Percentiles rank a stretch among this genome's conserved stretches.
These are phyloP conservation scores for Peronosclerospora sorghi DNA, from an alignment of 352 stramenopile genomes.

Conservation along the genomic window DNA sequence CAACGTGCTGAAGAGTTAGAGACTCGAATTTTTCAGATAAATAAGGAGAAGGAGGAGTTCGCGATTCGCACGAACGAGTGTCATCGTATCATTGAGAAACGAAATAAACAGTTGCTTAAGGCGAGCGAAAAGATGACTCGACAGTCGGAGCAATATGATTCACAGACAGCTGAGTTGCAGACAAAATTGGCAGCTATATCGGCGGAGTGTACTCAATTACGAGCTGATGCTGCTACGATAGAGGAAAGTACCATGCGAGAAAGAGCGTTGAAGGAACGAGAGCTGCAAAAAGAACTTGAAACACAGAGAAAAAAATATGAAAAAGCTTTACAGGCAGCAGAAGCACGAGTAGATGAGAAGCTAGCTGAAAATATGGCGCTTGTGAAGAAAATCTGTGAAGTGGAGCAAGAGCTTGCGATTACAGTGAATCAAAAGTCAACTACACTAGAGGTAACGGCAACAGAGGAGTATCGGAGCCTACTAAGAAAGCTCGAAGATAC, in stretches of 20 bases:
- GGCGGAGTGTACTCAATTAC: slow-evolving; percentile 25
- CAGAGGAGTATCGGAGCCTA: slow-evolving; percentile 42
- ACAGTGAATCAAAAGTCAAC: slow-evolving; percentile 11
- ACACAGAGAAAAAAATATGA: slow-evolving; percentile 18
- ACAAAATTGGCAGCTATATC: slow-evolving; percentile 22
- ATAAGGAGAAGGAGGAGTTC: slow-evolving; percentile 49
- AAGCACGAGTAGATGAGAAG: slow-evolving; percentile 10
- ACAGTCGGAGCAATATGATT: slow-evolving; percentile 53
- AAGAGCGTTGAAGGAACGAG: slow-evolving; percentile 25
- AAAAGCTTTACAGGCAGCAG: slow-evolving; percentile 10
- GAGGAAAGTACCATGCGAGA: slow-evolving; percentile 22
- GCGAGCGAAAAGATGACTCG: slow-evolving; percentile 59
- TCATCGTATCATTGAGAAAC: slow-evolving; percentile 76
- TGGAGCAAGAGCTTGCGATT: slow-evolving; percentile 27
- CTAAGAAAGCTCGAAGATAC: slow-evolving; percentile 49
- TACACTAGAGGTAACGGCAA: slow-evolving; percentile 25
- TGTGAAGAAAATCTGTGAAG: slow-evolving; percentile 24
- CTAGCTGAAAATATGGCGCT: slow-evolving; percentile 19
- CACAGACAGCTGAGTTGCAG: slow-evolving; percentile 35
- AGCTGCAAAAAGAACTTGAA: slow-evolving; percentile 31
- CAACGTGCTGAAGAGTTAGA: slow-evolving; percentile 24
- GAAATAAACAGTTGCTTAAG: slow-evolving; percentile 80
- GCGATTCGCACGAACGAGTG: slow-evolving; percentile 70
- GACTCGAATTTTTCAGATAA: slow-evolving; percentile 17
- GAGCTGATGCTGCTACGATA: slow-evolving; percentile 10